Percentiles rank a stretch among this genome's conserved stretches.
These are phyloP conservation scores for Arachnomyces sp. DNA, from an alignment of 2,329 filamentous ascomycete species.

Conservation along the genomic window DNA sequence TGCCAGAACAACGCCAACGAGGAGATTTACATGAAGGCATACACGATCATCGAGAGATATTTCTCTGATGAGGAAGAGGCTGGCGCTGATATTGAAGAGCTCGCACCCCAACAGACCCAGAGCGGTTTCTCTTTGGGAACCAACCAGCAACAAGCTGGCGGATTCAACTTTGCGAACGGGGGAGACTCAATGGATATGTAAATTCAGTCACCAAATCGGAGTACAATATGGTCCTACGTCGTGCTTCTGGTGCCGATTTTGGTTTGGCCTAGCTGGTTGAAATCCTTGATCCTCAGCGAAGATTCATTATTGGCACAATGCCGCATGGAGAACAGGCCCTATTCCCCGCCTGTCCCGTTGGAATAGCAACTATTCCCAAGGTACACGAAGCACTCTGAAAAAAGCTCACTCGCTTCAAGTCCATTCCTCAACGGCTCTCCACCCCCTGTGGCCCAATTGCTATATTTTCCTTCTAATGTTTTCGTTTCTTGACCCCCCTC, in stretches of 20 bases:
- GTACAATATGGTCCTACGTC: conserved; percentile 3
- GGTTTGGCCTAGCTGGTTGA: neutral
- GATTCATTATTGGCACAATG: neutral
- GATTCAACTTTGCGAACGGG: conserved; percentile 85
- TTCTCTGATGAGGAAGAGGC: conserved; percentile 96
- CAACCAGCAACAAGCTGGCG: conserved; percentile 59
- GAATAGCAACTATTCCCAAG: neutral
- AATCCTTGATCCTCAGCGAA: neutral
- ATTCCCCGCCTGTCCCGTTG: too few species aligned
- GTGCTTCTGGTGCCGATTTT: neutral
- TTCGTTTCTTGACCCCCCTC: neutral
- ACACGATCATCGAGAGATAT: conserved; percentile 99
- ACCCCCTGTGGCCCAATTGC: conserved; percentile 5
- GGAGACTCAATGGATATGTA: conserved; percentile 69
- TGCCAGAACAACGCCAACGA: conserved; percentile 99
- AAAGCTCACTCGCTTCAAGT: neutral
- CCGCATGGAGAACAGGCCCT: too few species aligned
- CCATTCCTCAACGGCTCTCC: neutral
- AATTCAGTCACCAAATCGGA: conserved; percentile 20
- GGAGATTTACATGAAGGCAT: conserved; percentile 99
- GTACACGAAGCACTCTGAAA: neutral
- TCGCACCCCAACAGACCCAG: conserved; percentile 62
- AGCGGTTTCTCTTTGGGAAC: conserved; percentile 62
- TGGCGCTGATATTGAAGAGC: conserved; percentile 67
- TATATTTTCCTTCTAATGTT: conserved; percentile 10